Evolutionary conservation across 2,329 filamentous ascomycete species (phyloP), one percentile per base, ranked within the genome.

Genomic region (Xylariales sp.): DNA sequence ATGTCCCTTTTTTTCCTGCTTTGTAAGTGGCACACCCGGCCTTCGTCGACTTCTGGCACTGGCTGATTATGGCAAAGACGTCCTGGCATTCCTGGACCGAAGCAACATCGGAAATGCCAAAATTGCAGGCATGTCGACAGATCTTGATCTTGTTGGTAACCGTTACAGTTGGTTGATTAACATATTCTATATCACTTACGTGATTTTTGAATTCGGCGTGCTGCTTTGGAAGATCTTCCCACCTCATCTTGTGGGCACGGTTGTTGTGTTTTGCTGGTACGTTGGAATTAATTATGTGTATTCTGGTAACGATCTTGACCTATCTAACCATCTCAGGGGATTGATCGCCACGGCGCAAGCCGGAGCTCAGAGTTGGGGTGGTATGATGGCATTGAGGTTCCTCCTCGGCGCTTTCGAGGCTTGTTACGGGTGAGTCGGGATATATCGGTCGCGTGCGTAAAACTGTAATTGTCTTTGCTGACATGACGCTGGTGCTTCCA

Each of bases 111-210:
- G 75, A 24, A 79, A 81, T 51, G 79, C 79, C 17, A 71, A 69
- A 45, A 75, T 82, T 31, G 78, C 79, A 18, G 78, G 79, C 45
- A 74, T 83, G 66, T 72, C 78, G 43, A 60, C 66, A 14, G 79
- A 83, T 50, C 67, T 83, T 15, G 63, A 78, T 45, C 69, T 33
- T 60, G 61, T 7, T 58, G 55, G 36, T 55, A 58, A 62, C 46
- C 70, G 70, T 60, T 83, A 81, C 57, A 68, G 76, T 47, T 82
- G 76, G 76, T 59, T 78, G 6, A 63, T 83, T 19, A 72, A 72
- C 14, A 67, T 74, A 34, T 83, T 83, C 45, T 83, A 83, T 57
- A 62, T 78, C 29, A 65, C 76, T 19, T 83, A 83, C 56, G 77
- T 83, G 30, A 56, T 60, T 5, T 24, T 25, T 45, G 78, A 82